Evolutionary conservation across 2,329 filamentous ascomycete genomes (phyloP).

Genomic region (Sporothrix euskadiensis): DNA sequence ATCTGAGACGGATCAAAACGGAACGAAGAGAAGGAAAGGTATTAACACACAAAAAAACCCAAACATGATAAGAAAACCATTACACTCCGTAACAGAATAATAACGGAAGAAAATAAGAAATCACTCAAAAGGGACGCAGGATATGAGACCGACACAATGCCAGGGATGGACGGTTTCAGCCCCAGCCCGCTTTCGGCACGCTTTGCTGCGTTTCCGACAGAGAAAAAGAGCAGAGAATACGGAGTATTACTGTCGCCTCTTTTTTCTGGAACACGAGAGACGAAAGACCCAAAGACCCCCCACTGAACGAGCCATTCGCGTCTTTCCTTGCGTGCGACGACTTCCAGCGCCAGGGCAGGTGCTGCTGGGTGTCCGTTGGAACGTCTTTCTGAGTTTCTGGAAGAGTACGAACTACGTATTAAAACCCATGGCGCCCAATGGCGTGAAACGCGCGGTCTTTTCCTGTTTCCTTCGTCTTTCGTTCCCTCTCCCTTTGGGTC

Average conservation of each 20-base stretch:
- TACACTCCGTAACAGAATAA: too few relatives aligned
- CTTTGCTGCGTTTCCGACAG: conserved; percentile 14
- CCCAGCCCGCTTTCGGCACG: conserved; percentile 10
- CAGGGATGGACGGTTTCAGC: conserved; percentile 24
- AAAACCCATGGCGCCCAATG: neutral
- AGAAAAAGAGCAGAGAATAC: neutral
- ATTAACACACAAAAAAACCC: neutral
- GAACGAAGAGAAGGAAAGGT: neutral
- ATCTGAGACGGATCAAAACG: neutral
- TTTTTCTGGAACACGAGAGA: neutral
- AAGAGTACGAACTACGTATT: neutral
- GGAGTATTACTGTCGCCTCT: neutral
- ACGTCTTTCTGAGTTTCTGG: neutral
- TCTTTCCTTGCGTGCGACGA: neutral
- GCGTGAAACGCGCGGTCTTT: conserved; percentile 7
- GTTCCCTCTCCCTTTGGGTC: neutral
- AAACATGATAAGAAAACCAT: neutral
- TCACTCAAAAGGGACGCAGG: neutral
- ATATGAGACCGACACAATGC: conserved; percentile 17
- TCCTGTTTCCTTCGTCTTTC: neutral
- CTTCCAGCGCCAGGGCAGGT: neutral
- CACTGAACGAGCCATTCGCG: neutral
- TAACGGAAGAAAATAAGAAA: neutral
- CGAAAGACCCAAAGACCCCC: neutral
- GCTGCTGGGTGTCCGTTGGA: neutral